phyloP scores from a whole-genome alignment of 2,329 filamentous ascomycete species.

The Aureobasidium lini region DNA sequence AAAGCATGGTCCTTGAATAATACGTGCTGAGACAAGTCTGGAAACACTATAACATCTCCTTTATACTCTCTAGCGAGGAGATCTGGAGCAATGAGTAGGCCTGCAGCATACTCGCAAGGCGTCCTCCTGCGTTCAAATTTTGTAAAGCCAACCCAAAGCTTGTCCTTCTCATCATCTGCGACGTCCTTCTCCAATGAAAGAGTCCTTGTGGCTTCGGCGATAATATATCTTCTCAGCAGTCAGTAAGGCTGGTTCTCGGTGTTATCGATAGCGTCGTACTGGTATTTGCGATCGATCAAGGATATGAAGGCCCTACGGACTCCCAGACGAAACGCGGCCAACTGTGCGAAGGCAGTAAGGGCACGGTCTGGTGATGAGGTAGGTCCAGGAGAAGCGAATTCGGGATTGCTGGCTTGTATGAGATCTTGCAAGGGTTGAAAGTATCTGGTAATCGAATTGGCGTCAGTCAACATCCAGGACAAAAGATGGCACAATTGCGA shows the following conservation, averaged over 20 bases:
- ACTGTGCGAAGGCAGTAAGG: conserved; percentile 43
- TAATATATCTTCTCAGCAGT: conserved; percentile 32
- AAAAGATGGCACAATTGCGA: neutral
- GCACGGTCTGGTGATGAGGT: conserved; percentile 27
- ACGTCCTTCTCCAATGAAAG: conserved; percentile 32
- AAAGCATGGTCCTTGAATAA: conserved; percentile 26
- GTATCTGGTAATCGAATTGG: conserved; percentile 3
- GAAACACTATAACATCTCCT: conserved; percentile 15
- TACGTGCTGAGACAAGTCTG: conserved; percentile 25
- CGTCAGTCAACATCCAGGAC: neutral
- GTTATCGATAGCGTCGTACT: conserved; percentile 43
- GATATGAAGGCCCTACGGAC: conserved; percentile 46
- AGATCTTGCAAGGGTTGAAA: conserved; percentile 19
- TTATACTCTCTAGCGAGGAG: conserved; percentile 17
- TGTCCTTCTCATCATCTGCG: conserved; percentile 20
- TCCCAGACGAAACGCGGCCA: conserved; percentile 43
- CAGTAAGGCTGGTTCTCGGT: neutral
- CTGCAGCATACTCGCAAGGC: conserved; percentile 25
- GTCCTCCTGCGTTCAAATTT: conserved; percentile 22
- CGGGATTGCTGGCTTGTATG: conserved; percentile 17
- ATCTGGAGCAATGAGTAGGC: conserved; percentile 12
- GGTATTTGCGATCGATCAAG: conserved; percentile 42
- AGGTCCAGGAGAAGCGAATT: conserved; percentile 19
- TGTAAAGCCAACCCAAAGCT: conserved; percentile 25
- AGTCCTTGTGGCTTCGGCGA: conserved; percentile 46